phyloP scores from a whole-genome alignment of 306 rosid genomes.

The Rubus parviflorus region DNA sequence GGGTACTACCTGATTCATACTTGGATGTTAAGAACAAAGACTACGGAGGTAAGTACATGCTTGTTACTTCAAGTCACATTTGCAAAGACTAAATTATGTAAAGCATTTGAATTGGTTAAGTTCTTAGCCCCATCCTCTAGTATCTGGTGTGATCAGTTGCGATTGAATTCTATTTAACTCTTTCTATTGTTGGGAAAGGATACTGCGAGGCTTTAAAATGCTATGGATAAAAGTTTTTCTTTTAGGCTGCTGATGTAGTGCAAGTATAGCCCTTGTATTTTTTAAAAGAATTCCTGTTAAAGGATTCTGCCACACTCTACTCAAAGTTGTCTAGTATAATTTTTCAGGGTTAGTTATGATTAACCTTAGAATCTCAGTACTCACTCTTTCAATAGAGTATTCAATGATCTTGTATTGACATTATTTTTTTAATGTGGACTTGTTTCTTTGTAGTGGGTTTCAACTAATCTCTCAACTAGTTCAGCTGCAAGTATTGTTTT shows the following conservation, averaged over 20 bases:
- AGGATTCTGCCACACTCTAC: not conserved
- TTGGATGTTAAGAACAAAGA: slow-evolving; percentile 88
- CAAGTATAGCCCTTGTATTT: not conserved
- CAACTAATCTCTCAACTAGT: not conserved
- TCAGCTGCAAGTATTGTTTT: not conserved
- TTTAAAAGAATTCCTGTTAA: too few relatives aligned
- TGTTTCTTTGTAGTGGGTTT: not conserved
- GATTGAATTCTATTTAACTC: not conserved
- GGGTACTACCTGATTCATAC: slow-evolving; percentile 99
- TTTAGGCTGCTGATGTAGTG: not conserved
- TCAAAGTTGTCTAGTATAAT: not conserved
- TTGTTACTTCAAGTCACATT: not conserved
- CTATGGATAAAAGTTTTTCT: not conserved
- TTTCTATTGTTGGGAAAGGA: not conserved
- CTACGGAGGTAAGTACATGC: slow-evolving; percentile 74
- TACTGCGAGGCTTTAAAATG: not conserved
- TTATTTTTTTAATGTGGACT: not conserved
- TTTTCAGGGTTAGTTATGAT: not conserved
- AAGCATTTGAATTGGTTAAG: not conserved
- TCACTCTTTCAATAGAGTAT: not conserved
- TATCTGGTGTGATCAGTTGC: not conserved
- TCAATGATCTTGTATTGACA: not conserved
- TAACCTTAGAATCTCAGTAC: not conserved
- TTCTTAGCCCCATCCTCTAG: not conserved
- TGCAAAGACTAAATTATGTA: not conserved